Conservation (phyloP, 805 yeast species). For the Wickerhamiella shivajii region DNA sequence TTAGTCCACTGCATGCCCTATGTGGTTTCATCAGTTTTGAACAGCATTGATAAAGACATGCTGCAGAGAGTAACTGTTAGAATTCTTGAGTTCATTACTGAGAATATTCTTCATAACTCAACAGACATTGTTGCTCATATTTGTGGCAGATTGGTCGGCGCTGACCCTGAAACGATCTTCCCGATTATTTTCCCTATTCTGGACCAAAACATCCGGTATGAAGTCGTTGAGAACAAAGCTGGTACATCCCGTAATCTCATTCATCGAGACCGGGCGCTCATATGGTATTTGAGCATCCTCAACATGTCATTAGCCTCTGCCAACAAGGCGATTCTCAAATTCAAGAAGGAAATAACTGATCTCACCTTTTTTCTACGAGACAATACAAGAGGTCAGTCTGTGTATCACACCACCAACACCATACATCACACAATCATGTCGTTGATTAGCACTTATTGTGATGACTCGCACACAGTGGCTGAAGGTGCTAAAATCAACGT, state of each 20-base stretch:
- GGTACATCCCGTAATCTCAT: slow-evolving; percentile 54
- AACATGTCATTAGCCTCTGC: slow-evolving; percentile 61
- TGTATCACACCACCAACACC: slow-evolving; percentile 46
- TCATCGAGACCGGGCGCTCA: slow-evolving; percentile 65
- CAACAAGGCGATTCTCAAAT: slow-evolving; percentile 33
- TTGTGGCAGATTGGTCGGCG: slow-evolving; percentile 54
- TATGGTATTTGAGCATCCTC: slow-evolving; percentile 54
- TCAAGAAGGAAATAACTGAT: slow-evolving; percentile 32
- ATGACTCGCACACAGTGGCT: slow-evolving; percentile 14
- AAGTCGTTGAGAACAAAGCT: slow-evolving; percentile 64
- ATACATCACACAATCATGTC: slow-evolving; percentile 54
- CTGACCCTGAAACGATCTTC: slow-evolving; percentile 40
- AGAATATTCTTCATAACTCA: slow-evolving; percentile 41
- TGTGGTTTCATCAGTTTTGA: slow-evolving; percentile 26
- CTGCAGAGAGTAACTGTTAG: slow-evolving; percentile 19
- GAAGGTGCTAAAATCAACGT: slow-evolving; percentile 12
- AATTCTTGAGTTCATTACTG: slow-evolving; percentile 38
- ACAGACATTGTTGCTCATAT: slow-evolving; percentile 57
- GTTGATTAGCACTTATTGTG: slow-evolving; percentile 35
- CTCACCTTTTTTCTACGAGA: slow-evolving; percentile 32
- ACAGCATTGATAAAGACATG: slow-evolving; percentile 21
- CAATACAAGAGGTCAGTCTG: slow-evolving; percentile 48
- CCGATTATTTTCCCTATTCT: slow-evolving; percentile 32
- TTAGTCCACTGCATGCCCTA: slow-evolving; percentile 28
- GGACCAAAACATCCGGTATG: slow-evolving; percentile 41